phyloP scores from a whole-genome alignment of 2,329 filamentous ascomycete species.

The Alternaria brassicae region DNA sequence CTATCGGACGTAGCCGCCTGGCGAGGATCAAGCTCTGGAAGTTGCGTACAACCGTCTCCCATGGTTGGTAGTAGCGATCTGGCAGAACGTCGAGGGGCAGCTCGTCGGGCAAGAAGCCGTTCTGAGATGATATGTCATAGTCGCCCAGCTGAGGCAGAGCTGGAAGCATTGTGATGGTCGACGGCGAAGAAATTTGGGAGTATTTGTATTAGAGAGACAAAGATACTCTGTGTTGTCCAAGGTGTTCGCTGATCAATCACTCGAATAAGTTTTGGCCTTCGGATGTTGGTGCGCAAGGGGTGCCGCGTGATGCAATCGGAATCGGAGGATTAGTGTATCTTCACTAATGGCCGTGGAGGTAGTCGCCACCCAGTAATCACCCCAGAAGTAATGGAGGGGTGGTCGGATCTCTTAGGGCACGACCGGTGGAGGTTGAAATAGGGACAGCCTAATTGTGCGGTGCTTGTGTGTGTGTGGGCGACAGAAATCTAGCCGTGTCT shows the following conservation, averaged over 20 bases:
- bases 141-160: conserved; percentile 65
- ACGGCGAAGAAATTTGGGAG: background rate
- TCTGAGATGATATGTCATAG: conserved; percentile 78
- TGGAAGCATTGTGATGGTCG: conserved; percentile 48
- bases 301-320: conserved; percentile 15
- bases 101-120: conserved; percentile 87
- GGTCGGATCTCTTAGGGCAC: background rate
- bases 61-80: conserved; percentile 91
- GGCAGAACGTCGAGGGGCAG: conserved; percentile 80
- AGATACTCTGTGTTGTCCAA: background rate
- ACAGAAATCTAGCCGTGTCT: conserved; percentile 22
- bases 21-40: conserved; percentile 86
- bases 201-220: background rate
- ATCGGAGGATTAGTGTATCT: background rate
- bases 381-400: background rate
- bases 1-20: conserved; percentile 78
- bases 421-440: background rate
- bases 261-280: background rate
- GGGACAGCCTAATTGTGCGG: background rate
- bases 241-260: background rate
- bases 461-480: conserved; percentile 21
- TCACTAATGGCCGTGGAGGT: conserved; percentile 1
- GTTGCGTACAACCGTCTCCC: conserved; percentile 87
- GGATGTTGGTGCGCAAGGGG: background rate
- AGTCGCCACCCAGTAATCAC: conserved; percentile 12